Evolutionary conservation across 192 early-diverging fungal genomes (phyloP).

Genomic region (Podila epigama): DNA sequence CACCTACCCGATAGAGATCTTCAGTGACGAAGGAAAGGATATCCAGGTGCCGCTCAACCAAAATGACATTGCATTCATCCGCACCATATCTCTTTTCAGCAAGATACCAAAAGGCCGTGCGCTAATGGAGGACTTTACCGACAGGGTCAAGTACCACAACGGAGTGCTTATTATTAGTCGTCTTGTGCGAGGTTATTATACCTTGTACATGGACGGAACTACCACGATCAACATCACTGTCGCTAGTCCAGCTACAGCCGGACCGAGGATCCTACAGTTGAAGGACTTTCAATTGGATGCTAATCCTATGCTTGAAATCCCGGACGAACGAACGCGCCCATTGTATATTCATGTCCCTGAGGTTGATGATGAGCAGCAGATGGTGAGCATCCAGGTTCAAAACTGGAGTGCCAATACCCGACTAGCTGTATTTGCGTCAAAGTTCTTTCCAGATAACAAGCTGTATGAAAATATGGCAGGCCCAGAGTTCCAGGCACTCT

Average conservation of each 20-base stretch:
- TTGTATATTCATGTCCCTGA: constrained; percentile 2
- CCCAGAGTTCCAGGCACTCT: neutral
- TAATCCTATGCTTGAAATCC: constrained; percentile 22
- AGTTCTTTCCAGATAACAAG: constrained; percentile 13
- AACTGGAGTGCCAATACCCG: constrained; percentile 28
- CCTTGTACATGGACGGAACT: neutral
- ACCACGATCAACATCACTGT: constrained; percentile 2
- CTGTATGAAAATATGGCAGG: constrained; percentile 6
- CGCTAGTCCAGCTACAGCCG: neutral
- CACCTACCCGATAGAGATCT: constrained; percentile 10
- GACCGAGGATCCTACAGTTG: neutral
- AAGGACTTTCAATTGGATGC: constrained; percentile 14
- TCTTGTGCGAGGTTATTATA: constrained; percentile 29
- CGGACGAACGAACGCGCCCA: constrained; percentile 14
- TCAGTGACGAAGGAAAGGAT: constrained; percentile 10
- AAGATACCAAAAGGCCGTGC: neutral
- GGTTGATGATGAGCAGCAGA: neutral
- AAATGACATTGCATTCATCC: neutral
- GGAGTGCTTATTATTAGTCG: constrained; percentile 9
- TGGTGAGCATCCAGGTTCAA: constrained; percentile 10
- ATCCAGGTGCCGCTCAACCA: constrained; percentile 18
- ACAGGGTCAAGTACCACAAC: constrained; percentile 7
- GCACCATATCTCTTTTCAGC: constrained; percentile 15
- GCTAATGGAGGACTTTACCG: constrained; percentile 12
- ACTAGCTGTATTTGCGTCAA: constrained; percentile 16